These are phyloP conservation scores for Solanum pinnatisectum DNA, from an alignment of 257 asterid species.

Conservation along the genomic window DNA sequence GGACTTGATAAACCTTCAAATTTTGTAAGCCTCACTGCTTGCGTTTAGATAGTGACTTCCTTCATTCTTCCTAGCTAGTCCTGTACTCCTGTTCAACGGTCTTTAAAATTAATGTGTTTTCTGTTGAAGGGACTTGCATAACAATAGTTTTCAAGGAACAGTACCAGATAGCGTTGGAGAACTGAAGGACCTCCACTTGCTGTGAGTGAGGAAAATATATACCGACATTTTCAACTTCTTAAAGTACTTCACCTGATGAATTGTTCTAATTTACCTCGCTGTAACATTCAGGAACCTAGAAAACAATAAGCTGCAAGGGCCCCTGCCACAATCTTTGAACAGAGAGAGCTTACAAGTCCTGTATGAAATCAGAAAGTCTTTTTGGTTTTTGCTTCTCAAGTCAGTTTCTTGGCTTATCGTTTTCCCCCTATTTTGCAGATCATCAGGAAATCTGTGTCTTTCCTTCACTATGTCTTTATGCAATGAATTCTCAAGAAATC, in stretches of 20 bases:
- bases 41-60: not conserved
- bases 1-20: conserved; percentile 78
- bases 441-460: conserved; percentile 82
- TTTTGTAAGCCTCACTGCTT: conserved; percentile 50
- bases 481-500: conserved; percentile 32
- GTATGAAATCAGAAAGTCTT: conserved; percentile 15
- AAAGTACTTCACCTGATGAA: not conserved
- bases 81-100: not conserved
- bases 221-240: not conserved
- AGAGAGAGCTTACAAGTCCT: conserved; percentile 63
- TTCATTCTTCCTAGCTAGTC: not conserved
- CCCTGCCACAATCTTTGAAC: conserved; percentile 78
- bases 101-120: not conserved
- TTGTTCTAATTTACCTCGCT: not conserved
- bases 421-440: conserved; percentile 25
- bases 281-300: conserved; percentile 59
- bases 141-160: conserved; percentile 71
- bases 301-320: conserved; percentile 79
- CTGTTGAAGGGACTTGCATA: conserved; percentile 66
- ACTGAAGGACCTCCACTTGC: conserved; percentile 55
- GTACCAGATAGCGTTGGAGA: conserved; percentile 78
- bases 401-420: not conserved
- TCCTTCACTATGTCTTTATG: conserved; percentile 57
- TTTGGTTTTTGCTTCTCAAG: not conserved
- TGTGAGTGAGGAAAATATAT: conserved; percentile 40